A percentile compares a stretch with the other conserved stretches of the same genome.
Conservation (phyloP, 345 rosid genomes). For the Eucalyptus lansdowneana region DNA sequence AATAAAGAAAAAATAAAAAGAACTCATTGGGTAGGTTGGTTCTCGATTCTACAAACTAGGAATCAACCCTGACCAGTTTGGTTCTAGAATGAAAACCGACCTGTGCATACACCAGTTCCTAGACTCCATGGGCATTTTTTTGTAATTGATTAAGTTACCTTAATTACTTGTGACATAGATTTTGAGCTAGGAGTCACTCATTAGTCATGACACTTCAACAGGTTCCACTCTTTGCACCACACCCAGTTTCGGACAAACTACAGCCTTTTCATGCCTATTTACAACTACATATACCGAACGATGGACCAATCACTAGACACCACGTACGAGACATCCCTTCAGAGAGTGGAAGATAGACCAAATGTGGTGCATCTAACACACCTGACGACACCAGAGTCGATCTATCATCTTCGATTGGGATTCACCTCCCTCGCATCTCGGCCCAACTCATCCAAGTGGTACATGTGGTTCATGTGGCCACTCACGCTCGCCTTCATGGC, state of each 20-base stretch:
- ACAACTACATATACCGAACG: background rate
- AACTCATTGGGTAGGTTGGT: too few species aligned
- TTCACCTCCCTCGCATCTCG: background rate
- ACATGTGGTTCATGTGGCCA: background rate
- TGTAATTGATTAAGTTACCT: too few species aligned
- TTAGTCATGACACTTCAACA: background rate
- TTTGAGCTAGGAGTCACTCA: background rate
- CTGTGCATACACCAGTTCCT: too few species aligned
- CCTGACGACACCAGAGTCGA: background rate
- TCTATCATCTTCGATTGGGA: background rate
- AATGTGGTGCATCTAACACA: background rate
- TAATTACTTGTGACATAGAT: background rate
- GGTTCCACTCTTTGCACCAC: conserved; percentile 58
- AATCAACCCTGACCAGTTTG: too few species aligned
- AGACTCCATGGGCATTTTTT: too few species aligned
- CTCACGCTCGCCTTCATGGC: background rate
- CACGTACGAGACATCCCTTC: background rate
- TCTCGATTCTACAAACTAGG: too few species aligned
- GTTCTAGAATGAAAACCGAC: too few species aligned
- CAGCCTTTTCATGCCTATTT: background rate
- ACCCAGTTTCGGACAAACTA: conserved; percentile 19
- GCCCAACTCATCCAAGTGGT: background rate
- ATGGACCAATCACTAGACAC: background rate
- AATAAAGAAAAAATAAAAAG: too few species aligned
- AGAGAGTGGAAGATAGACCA: background rate